phyloP scores from a whole-genome alignment of 768 basidiomycete genomes.

The Tulasnella calospora region DNA sequence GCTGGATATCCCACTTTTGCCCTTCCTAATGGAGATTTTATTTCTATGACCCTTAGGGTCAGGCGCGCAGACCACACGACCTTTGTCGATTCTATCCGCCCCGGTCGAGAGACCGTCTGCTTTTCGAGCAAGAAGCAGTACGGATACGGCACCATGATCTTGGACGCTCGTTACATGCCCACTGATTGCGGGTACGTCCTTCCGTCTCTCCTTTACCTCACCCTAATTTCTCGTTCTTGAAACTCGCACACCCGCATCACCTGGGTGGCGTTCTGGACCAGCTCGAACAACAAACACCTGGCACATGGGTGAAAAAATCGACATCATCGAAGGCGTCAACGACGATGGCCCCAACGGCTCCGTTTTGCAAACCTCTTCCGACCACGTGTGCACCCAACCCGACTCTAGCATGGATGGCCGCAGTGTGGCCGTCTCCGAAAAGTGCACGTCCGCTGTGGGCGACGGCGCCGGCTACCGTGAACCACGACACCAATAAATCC shows the following conservation, averaged over 20 bases:
- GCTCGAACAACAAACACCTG: conserved; percentile 35
- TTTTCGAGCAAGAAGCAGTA: conserved; percentile 52
- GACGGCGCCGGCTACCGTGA: conserved; percentile 24
- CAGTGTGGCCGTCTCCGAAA: neutral
- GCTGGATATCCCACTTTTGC: neutral
- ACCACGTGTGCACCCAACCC: conserved; percentile 50
- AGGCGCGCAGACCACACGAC: conserved; percentile 54
- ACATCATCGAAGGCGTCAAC: conserved; percentile 37
- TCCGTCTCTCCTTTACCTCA: neutral
- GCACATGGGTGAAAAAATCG: conserved; percentile 41
- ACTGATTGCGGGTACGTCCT: conserved; percentile 37
- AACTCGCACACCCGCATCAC: conserved; percentile 29
- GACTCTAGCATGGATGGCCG: conserved; percentile 28
- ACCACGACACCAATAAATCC: neutral
- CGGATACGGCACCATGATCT: conserved; percentile 34
- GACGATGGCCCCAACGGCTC: conserved; percentile 23
- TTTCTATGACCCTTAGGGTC: conserved; percentile 34
- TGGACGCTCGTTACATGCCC: conserved; percentile 56
- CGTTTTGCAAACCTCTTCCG: conserved; percentile 31
- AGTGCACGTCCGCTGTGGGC: neutral
- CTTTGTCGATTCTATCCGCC: conserved; percentile 43
- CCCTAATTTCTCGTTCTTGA: neutral
- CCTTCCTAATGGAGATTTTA: neutral
- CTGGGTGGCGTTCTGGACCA: conserved; percentile 46
- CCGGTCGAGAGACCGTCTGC: conserved; percentile 57